Conservation (phyloP, 2,329 filamentous ascomycete species). For the Xylogone sp. region DNA sequence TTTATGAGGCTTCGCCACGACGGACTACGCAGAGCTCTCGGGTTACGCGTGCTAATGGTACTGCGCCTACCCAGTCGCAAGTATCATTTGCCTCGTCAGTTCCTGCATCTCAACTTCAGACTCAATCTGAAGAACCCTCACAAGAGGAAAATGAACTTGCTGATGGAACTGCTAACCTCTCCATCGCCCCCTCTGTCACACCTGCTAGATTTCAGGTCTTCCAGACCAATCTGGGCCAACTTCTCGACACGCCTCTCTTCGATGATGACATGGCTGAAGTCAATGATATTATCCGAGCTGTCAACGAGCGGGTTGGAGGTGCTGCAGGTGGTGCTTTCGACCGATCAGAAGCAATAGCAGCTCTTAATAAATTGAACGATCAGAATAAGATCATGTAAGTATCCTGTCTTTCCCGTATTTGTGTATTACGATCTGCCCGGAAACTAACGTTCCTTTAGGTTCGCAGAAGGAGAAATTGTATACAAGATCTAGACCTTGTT, state of each 20-base stretch:
- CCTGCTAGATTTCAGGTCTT: conserved; percentile 68
- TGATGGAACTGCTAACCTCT: conserved; percentile 20
- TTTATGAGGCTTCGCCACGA: conserved; percentile 29
- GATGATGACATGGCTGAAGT: conserved; percentile 79
- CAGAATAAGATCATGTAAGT: conserved; percentile 91
- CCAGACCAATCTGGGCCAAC: conserved; percentile 74
- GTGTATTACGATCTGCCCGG: background rate
- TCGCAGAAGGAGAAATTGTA: conserved; percentile 59
- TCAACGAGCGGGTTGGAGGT: conserved; percentile 67
- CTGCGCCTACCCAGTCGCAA: conserved; percentile 25
- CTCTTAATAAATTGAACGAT: conserved; percentile 75
- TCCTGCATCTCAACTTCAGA: conserved; percentile 26
- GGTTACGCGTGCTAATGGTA: conserved; percentile 7
- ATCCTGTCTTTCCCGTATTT: background rate
- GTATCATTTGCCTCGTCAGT: conserved; percentile 36
- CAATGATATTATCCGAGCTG: conserved; percentile 68
- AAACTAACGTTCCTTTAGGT: conserved; percentile 36
- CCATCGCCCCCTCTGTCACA: conserved; percentile 25
- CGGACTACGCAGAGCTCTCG: conserved; percentile 16
- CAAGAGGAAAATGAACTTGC: conserved; percentile 22
- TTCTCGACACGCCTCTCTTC: conserved; percentile 82
- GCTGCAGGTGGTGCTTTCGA: conserved; percentile 58
- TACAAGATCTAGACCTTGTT: conserved; percentile 58
- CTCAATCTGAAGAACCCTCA: conserved; percentile 19
- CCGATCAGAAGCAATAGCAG: conserved; percentile 69